Conservation (phyloP, 495 filamentous ascomycete species). For the Filosporella fistucella region DNA sequence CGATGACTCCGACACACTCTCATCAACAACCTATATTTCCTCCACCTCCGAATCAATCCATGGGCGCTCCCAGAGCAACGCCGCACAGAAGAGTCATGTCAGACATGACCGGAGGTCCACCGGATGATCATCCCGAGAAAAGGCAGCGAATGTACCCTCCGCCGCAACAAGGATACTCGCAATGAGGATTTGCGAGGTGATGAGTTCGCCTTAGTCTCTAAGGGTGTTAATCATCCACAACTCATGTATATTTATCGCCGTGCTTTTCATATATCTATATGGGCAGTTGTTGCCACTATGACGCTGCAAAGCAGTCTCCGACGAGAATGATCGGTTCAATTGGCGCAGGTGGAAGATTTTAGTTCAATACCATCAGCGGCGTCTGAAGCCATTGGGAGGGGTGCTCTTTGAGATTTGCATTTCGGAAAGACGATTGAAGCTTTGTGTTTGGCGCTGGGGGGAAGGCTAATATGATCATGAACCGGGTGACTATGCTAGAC, state of each 20-base stretch:
- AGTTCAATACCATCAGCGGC: conserved; percentile 6
- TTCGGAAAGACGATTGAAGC: not conserved
- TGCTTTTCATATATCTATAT: too few species aligned
- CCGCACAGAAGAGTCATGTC: conserved; percentile 60
- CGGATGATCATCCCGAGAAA: conserved; percentile 47
- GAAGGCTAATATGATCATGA: conserved; percentile 1
- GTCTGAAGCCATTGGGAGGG: conserved; percentile 4
- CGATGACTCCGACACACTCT: conserved; percentile 35
- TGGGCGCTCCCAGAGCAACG: conserved; percentile 26
- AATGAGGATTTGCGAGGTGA: too few species aligned
- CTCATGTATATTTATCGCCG: conserved; percentile 8
- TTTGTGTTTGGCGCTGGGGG: conserved; percentile 10
- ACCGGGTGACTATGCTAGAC: not conserved
- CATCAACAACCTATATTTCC: conserved; percentile 17
- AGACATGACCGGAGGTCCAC: conserved; percentile 52
- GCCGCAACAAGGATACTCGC: conserved; percentile 21
- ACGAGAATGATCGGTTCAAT: too few species aligned
- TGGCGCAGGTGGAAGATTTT: conserved; percentile 12
- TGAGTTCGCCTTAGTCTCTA: too few species aligned
- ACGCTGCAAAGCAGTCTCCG: too few species aligned
- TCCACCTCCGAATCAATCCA: conserved; percentile 4
- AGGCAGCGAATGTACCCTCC: conserved; percentile 61
- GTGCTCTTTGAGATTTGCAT: conserved; percentile 10
- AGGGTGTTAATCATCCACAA: too few species aligned
- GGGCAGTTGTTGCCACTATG: too few species aligned